Evolutionary conservation across 2,329 filamentous ascomycete genomes (phyloP).

Genomic region (Phialocephala sp.): DNA sequence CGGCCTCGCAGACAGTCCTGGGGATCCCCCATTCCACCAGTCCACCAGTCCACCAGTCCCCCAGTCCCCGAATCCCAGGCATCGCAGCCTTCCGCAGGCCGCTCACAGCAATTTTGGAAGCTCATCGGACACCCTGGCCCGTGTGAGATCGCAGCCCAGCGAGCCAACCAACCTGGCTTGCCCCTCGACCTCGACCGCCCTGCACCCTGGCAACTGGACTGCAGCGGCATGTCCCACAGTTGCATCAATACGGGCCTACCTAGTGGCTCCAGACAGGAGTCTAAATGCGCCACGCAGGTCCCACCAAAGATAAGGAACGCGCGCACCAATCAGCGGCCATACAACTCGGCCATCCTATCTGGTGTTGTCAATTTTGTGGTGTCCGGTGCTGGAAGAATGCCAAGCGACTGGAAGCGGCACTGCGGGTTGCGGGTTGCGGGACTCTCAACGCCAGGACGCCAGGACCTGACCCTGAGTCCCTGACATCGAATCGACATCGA

Average conservation of each 20-base stretch:
- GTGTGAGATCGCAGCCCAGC: neutral
- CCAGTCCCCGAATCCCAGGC: too few species aligned
- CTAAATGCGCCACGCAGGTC: constrained; percentile 11
- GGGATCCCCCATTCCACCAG: too few species aligned
- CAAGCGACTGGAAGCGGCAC: neutral
- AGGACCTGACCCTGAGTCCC: neutral
- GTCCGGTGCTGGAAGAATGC: neutral
- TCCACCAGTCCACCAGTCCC: too few species aligned
- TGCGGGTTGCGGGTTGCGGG: neutral
- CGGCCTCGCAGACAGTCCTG: too few species aligned
- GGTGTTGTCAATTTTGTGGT: too few species aligned
- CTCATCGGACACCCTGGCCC: neutral
- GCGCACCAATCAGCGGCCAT: constrained; percentile 9
- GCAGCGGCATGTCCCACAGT: constrained; percentile 12
- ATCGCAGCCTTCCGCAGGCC: too few species aligned
- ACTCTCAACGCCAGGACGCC: too few species aligned
- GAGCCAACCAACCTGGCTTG: too few species aligned
- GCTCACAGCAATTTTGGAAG: neutral
- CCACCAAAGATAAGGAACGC: constrained; percentile 18
- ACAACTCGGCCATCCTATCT: too few species aligned
- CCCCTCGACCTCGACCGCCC: neutral
- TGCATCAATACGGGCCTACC: neutral
- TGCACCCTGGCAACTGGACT: neutral
- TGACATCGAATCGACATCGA: too few species aligned
- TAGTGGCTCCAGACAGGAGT: constrained; percentile 1